phyloP scores from a whole-genome alignment of 148 eudicot genomes.

The Cornus controversa region DNA sequence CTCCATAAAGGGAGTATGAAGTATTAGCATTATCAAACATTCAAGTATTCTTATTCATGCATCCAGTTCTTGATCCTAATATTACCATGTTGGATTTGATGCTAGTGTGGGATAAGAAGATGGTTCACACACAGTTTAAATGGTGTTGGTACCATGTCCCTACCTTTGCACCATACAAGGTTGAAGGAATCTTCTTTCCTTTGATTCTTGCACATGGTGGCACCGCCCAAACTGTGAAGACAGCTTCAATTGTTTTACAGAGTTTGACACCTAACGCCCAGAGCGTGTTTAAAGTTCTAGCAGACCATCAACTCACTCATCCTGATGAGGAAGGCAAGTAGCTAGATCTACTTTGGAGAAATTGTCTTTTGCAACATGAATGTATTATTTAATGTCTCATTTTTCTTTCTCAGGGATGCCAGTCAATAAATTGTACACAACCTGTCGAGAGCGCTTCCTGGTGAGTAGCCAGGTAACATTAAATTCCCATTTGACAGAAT shows the following conservation, averaged over 20 bases:
- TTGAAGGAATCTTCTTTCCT: slow-evolving; percentile 74
- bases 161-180: slow-evolving; percentile 87
- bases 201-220: slow-evolving; percentile 76
- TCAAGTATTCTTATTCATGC: not conserved
- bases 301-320: slow-evolving; percentile 78
- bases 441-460: slow-evolving; percentile 78
- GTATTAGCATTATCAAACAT: not conserved
- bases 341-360: not conserved
- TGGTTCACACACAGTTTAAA: slow-evolving; percentile 91
- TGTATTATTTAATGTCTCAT: not conserved
- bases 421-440: slow-evolving; percentile 52
- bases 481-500: slow-evolving; percentile 89
- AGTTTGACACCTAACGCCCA: slow-evolving; percentile 98
- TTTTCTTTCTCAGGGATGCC: slow-evolving; percentile 63
- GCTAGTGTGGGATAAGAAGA: slow-evolving; percentile 97
- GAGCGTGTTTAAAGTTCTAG: slow-evolving; percentile 92
- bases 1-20: not conserved
- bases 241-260: slow-evolving; percentile 85
- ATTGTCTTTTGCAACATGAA: not conserved
- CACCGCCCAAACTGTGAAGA: slow-evolving; percentile 69
- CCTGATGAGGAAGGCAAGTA: slow-evolving; percentile 75
- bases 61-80: not conserved
- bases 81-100: slow-evolving; percentile 4
- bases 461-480: slow-evolving; percentile 90
- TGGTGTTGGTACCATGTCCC: slow-evolving; percentile 95